Base-by-base conservation (phyloP, 192 early-diverging fungal species). In the Entrophospora sp. region DNA sequence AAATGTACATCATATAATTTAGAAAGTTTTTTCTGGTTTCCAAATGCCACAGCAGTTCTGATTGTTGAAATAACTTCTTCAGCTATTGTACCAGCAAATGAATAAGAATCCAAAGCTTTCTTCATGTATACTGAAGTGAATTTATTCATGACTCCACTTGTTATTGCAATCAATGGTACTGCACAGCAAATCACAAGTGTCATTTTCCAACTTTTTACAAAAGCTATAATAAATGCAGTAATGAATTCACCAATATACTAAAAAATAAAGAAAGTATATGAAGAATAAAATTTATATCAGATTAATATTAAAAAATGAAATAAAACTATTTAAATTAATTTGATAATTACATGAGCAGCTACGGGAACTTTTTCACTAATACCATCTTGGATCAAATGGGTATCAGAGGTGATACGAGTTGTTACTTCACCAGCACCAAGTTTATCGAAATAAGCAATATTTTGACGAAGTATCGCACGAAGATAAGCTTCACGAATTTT, bases 381-480 rank as follows among this genome's bases (percentile, higher is more conserved):
- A 36, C 91, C 93, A 57, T 95, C 93, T 75, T 97, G 91, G 43
- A 97, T 84, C 70, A 95, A 61, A 37, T 89, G 87, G 22, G 92
- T 94, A 53, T 97, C 93, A 30, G 86, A 81, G 55, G 92, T 88
- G 34, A 97, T 85, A 24, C 93, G 88, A 25, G 92, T 92, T 6
- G 91, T 89, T 34, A 97, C 80, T 48, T 76, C 75, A 53, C 91
- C 88, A 37, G 91, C 84, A 46, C 84, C 83, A 42, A 75, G 80
- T n/a, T 78, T 79, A 61, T 97, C 95, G 67, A 94, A 94, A 87
- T 90, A 97, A 31, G 86, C 89, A 65, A 91, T 83, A 32, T 95
- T 87, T 70, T 96, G 93, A 34, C 91, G 80, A 61, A 97, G 76
- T 58, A 95, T 87, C 1, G 89, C 72, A 24, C 77, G 75, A 24